phyloP scores from a whole-genome alignment of 2,329 filamentous ascomycete species.

The Claviceps cyperi region DNA sequence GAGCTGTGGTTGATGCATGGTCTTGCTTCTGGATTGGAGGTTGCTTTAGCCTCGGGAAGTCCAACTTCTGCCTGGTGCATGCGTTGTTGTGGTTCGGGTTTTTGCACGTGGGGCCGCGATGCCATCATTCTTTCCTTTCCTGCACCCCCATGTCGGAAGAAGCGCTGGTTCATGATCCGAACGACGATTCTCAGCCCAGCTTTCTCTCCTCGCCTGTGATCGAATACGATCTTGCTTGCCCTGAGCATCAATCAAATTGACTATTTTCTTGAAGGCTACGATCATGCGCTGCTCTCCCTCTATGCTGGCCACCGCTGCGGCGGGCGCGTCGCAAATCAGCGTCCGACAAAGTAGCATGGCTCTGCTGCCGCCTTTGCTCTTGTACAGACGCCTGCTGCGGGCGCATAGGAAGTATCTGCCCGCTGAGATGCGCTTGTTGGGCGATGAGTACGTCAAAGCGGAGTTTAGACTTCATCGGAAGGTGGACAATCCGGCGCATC shows the following conservation, averaged over 20 bases:
- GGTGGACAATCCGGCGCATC: conserved; percentile 81
- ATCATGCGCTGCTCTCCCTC: conserved; percentile 11
- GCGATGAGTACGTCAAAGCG: conserved; percentile 83
- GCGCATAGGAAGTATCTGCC: conserved; percentile 71
- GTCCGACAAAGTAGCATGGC: conserved; percentile 37
- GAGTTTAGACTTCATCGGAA: conserved; percentile 77
- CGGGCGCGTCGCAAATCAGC: conserved; percentile 12
- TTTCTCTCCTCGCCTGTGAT: no score
- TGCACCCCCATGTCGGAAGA: no score
- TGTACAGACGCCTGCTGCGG: conserved; percentile 79
- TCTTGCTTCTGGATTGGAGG: background rate
- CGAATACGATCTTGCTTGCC: background rate
- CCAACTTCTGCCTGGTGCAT: background rate
- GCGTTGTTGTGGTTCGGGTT: background rate
- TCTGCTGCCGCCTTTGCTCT: conserved; percentile 70
- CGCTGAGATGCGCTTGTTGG: conserved; percentile 61
- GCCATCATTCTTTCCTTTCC: no score
- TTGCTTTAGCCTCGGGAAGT: background rate
- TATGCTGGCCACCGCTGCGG: conserved; percentile 17
- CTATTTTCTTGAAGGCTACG: no score
- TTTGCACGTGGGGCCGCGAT: background rate
- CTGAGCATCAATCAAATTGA: background rate
- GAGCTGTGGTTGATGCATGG: background rate
- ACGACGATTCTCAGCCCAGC: no score
- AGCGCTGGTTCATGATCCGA: no score